These are phyloP conservation scores for Verticillium nonalfalfae DNA, from an alignment of 2,329 filamentous ascomycete genomes.

Conservation along the genomic window DNA sequence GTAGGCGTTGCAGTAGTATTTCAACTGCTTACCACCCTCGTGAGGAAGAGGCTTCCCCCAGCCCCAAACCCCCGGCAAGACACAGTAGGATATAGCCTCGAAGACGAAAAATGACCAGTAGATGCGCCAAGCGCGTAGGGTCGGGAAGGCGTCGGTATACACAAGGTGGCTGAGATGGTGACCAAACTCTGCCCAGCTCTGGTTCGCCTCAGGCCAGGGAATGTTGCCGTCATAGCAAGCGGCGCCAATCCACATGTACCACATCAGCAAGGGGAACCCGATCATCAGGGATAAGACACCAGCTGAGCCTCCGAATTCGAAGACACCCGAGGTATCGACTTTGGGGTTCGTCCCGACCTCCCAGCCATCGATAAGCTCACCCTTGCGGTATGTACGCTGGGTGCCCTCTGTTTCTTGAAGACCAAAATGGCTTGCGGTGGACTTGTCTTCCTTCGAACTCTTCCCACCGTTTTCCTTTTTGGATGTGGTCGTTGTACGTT, in stretches of 20 bases:
- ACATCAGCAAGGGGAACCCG: constrained; percentile 79
- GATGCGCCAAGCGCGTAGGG: constrained; percentile 76
- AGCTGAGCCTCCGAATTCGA: constrained; percentile 76
- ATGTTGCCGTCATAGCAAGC: constrained; percentile 77
- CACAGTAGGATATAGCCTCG: constrained; percentile 75
- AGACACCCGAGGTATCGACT: constrained; percentile 54
- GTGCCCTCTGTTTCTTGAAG: not conserved
- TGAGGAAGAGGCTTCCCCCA: constrained; percentile 85
- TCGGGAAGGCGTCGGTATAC: constrained; percentile 81
- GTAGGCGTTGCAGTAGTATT: constrained; percentile 91
- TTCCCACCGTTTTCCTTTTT: too few relatives aligned
- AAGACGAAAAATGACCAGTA: constrained; percentile 93
- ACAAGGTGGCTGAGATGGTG: constrained; percentile 59
- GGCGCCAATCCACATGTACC: constrained; percentile 91
- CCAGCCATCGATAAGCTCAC: constrained; percentile 47
- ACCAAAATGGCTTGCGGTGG: too few relatives aligned
- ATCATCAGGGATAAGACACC: constrained; percentile 78
- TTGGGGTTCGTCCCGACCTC: constrained; percentile 53
- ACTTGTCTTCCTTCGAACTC: too few relatives aligned
- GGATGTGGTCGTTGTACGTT: too few relatives aligned
- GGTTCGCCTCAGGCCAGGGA: constrained; percentile 54
- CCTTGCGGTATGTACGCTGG: constrained; percentile 9
- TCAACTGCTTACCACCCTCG: constrained; percentile 75
- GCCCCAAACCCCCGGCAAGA: constrained; percentile 79
- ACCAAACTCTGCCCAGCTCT: constrained; percentile 61